Percentiles rank a stretch among this genome's conserved stretches.
Evolutionary conservation across 2,329 filamentous ascomycete genomes (phyloP).

Genomic region (Pseudogymnoascus sp.): DNA sequence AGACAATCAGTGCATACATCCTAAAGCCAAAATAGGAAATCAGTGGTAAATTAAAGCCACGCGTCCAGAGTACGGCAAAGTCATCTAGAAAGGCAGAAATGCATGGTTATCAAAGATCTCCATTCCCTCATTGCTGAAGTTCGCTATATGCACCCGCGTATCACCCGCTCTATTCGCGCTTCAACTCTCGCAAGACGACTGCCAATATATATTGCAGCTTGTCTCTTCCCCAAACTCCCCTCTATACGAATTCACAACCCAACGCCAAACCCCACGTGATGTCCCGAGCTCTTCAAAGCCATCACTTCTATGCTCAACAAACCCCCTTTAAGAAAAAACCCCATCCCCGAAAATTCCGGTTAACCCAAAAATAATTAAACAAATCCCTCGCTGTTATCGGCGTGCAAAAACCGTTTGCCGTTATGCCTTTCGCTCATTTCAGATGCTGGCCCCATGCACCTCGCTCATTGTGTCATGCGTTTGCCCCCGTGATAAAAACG

Average conservation of each 20-base stretch:
- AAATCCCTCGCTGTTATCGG: background rate
- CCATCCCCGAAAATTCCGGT: background rate
- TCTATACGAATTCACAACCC: background rate
- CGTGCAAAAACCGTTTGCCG: background rate
- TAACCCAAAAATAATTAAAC: background rate
- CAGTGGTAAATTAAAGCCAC: background rate
- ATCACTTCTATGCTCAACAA: conserved; percentile 6
- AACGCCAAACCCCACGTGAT: conserved; percentile 9
- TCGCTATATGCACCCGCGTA: background rate
- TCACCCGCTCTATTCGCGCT: background rate
- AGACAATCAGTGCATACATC: no score
- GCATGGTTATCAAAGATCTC: background rate
- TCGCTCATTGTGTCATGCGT: background rate
- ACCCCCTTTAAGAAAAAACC: background rate
- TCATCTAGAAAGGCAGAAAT: background rate
- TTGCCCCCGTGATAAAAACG: background rate
- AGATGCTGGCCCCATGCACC: background rate
- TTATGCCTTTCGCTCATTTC: background rate
- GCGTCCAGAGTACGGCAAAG: background rate
- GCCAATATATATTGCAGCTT: background rate
- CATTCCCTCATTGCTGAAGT: background rate
- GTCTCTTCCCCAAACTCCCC: background rate
- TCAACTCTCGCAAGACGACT: background rate
- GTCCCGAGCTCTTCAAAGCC: conserved; percentile 10
- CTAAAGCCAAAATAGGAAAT: background rate